phyloP scores from a whole-genome alignment of 129 eudicot genomes.

The Flaveria bidentis region DNA sequence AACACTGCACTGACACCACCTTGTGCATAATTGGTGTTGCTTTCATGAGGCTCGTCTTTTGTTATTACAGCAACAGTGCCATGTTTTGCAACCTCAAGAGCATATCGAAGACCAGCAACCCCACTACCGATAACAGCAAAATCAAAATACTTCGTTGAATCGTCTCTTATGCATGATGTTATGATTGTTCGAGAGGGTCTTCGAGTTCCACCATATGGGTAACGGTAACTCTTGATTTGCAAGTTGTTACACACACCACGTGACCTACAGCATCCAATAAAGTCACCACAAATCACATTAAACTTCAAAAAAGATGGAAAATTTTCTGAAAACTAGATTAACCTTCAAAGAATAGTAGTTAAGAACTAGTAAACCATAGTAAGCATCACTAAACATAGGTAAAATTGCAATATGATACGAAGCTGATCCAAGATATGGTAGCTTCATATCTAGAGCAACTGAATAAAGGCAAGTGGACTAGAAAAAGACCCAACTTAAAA shows the following conservation, averaged over 20 bases:
- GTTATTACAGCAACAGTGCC: slow-evolving; percentile 94
- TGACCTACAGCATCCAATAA: slow-evolving; percentile 50
- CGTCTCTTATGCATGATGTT: slow-evolving; percentile 49
- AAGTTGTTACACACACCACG: slow-evolving; percentile 45
- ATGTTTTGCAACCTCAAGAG: slow-evolving; percentile 94
- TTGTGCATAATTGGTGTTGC: slow-evolving; percentile 97
- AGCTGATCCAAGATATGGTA: too few species aligned
- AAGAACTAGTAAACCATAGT: background rate
- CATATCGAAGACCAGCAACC: slow-evolving; percentile 98
- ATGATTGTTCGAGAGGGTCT: slow-evolving; percentile 39
- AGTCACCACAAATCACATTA: background rate
- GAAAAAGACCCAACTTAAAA: background rate
- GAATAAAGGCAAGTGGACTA: background rate
- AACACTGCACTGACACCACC: slow-evolving; percentile 98
- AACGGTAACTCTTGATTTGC: slow-evolving; percentile 32
- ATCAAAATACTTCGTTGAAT: slow-evolving; percentile 66
- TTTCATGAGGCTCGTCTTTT: slow-evolving; percentile 96
- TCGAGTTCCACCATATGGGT: slow-evolving; percentile 28
- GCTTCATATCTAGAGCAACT: too few species aligned
- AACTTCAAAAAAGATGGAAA: background rate
- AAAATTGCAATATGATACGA: background rate
- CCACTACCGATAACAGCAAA: slow-evolving; percentile 95
- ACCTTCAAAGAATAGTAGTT: background rate
- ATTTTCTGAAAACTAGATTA: background rate
- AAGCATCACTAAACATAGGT: background rate